Conservation (phyloP, 176 grass and related monocot genomes). For the Pharus latifolius region DNA sequence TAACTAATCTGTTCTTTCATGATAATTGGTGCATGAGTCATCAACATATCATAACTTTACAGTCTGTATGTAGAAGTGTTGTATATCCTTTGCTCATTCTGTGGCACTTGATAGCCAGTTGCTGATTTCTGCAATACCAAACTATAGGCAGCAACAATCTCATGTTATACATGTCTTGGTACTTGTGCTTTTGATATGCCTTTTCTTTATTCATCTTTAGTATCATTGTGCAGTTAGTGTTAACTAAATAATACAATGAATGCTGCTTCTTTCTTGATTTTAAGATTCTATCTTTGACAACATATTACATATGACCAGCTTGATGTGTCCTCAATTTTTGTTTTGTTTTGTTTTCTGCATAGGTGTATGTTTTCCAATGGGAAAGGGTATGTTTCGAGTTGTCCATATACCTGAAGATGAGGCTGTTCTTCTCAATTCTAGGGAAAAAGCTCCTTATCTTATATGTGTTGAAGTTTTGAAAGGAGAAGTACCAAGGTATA, state of each 20-base stretch:
- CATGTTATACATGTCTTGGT: not conserved
- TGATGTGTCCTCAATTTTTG: constrained; percentile 4
- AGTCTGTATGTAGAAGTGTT: not conserved
- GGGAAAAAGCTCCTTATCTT: constrained; percentile 98
- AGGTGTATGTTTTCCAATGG: constrained; percentile 99
- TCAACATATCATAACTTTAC: not conserved
- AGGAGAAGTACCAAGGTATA: constrained; percentile 79
- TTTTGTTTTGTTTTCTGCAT: constrained; percentile 12
- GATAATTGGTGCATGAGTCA: not conserved
- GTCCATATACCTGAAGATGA: constrained; percentile 97
- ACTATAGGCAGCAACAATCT: not conserved
- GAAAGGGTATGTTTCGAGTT: constrained; percentile 85
- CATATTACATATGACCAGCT: constrained; percentile 1
- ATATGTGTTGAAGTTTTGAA: constrained; percentile 99
- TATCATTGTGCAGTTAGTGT: not conserved
- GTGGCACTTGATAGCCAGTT: not conserved
- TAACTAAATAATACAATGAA: not conserved
- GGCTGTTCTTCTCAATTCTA: constrained; percentile 89
- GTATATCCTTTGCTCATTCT: constrained; percentile 1
- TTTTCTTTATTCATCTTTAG: constrained; percentile 1
- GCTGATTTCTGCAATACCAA: not conserved
- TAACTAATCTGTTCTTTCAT: not conserved
- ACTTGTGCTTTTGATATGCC: not conserved
- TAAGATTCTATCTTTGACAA: not conserved
- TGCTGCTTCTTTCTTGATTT: not conserved